These are phyloP conservation scores for Colletotrichum musae DNA, from an alignment of 2,329 filamentous ascomycete species.

Conservation along the genomic window DNA sequence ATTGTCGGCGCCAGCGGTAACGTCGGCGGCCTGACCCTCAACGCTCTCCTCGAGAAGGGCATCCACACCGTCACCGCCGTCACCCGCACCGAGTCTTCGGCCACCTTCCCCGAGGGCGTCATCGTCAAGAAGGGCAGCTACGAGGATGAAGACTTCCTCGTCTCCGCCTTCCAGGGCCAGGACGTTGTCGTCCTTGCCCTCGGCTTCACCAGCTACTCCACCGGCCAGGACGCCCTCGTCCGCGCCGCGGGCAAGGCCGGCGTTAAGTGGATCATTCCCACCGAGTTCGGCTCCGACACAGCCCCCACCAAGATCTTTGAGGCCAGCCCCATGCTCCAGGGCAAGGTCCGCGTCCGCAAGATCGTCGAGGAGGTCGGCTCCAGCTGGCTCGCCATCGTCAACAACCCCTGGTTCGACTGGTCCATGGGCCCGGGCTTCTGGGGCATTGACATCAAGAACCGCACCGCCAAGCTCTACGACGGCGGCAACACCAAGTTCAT, in stretches of 20 bases:
- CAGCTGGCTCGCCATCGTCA: conserved; percentile 51
- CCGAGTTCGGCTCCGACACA: conserved; percentile 57
- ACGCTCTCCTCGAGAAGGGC: conserved; percentile 58
- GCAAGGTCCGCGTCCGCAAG: conserved; percentile 47
- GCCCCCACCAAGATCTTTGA: conserved; percentile 43
- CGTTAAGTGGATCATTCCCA: conserved; percentile 70
- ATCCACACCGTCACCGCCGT: conserved; percentile 66
- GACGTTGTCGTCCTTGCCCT: conserved; percentile 49
- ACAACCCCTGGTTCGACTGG: conserved; percentile 53
- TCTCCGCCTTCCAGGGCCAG: conserved; percentile 49
- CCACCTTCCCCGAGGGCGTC: conserved; percentile 56
- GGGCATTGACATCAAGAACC: conserved; percentile 50
- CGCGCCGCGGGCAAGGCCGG: conserved; percentile 68
- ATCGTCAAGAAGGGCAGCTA: conserved; percentile 61
- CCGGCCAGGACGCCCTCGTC: conserved; percentile 62
- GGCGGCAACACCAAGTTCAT: conserved; percentile 70
- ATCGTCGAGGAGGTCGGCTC: conserved; percentile 49
- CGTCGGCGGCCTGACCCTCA: conserved; percentile 54
- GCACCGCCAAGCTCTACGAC: conserved; percentile 60
- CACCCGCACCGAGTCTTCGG: conserved; percentile 59
- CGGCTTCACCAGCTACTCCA: conserved; percentile 46
- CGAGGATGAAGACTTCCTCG: conserved; percentile 53
- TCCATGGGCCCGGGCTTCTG: conserved; percentile 47
- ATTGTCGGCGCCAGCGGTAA: conserved; percentile 53
- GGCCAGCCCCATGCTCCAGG: conserved; percentile 42